Evolutionary conservation across 345 rosid genomes (phyloP), one percentile per base, ranked within the genome.

Genomic region (Hevea brasiliensis): DNA sequence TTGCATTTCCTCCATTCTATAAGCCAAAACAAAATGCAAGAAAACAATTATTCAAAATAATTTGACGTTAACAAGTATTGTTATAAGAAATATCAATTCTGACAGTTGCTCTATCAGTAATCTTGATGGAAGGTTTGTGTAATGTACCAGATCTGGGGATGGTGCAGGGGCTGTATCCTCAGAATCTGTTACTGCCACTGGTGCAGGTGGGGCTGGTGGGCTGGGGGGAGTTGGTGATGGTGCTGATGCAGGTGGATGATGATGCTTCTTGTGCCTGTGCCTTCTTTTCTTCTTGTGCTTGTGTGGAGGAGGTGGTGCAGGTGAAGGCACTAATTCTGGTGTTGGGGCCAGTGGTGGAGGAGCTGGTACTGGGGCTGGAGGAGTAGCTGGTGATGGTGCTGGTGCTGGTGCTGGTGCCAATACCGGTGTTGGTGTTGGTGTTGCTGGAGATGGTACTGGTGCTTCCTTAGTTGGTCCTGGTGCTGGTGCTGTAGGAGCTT

Each of bases 161-260:
- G 97, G 97, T 74, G 97, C 97, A 54, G 97, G 98, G 37, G 87
- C 76, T 23, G 86, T 82, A 68, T 87, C 96, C 56, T 86, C 88
- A 2, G 88, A 65, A 41, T 77, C 87, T 68, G 90, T 17, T 20
- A 13, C 61, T 35, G 71, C 73, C 4, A 32, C 37, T 20, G 83
- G 64, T 8, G 91, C 75, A 29, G 97, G 92, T 61, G 98, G 97
- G 65, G 95, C 80, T n/a, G 98, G 97, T 24, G 98, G 98, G 79
- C 98, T 90, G 9, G 76, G 80, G 27, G 80, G 72, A 50, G 54
- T 59, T 37, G 80, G 80, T 66, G 80, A 72, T n/a, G 62, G 76
- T 40, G 76, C 80, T 66, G 72, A 63, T 41, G 80, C 59, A 51
- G n/a, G n/a, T n/a, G n/a, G n/a, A n/a, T 77, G 80, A 65, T 77